A percentile compares a stretch with the other conserved stretches of the same genome.
Conservation (phyloP, 2,329 filamentous ascomycete species). For the Fusarium metavorans region DNA sequence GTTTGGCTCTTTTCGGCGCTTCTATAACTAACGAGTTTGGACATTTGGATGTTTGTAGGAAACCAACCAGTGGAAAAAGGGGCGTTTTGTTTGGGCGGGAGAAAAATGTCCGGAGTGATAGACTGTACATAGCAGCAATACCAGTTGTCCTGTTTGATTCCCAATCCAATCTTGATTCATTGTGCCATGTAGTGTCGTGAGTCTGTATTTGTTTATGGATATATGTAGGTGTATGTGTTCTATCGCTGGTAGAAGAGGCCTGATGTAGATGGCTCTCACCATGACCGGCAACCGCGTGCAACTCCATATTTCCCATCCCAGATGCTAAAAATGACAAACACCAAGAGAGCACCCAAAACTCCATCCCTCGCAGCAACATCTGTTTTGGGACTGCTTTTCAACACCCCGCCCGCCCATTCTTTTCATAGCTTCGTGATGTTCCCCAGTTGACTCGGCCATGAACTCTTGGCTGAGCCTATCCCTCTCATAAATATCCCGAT, state of each 20-base stretch:
- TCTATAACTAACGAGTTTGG: slow-evolving; percentile 24
- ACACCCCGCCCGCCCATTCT: background rate
- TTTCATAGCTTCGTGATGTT: background rate
- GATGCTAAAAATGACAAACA: background rate
- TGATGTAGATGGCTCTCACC: background rate
- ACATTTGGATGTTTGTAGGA: slow-evolving; percentile 22
- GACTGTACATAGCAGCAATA: slow-evolving; percentile 43
- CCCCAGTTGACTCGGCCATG: no score
- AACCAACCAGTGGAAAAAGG: slow-evolving; percentile 19
- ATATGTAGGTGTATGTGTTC: background rate
- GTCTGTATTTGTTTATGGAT: background rate
- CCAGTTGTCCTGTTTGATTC: slow-evolving; percentile 36
- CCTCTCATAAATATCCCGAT: background rate
- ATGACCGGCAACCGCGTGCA: background rate
- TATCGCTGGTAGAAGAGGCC: background rate
- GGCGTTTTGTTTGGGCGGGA: slow-evolving; percentile 41
- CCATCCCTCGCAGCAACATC: background rate
- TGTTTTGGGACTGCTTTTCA: background rate
- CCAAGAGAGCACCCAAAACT: background rate
- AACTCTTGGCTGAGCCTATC: background rate
- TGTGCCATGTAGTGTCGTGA: background rate
- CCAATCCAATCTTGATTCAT: background rate
- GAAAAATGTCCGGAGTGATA: slow-evolving; percentile 43
- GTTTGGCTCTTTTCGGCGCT: slow-evolving; percentile 6
- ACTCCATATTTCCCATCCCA: background rate